A percentile compares a stretch with the other conserved stretches of the same genome.
Conservation (phyloP, 2,329 filamentous ascomycete species). For the Leptographium wingfieldii region DNA sequence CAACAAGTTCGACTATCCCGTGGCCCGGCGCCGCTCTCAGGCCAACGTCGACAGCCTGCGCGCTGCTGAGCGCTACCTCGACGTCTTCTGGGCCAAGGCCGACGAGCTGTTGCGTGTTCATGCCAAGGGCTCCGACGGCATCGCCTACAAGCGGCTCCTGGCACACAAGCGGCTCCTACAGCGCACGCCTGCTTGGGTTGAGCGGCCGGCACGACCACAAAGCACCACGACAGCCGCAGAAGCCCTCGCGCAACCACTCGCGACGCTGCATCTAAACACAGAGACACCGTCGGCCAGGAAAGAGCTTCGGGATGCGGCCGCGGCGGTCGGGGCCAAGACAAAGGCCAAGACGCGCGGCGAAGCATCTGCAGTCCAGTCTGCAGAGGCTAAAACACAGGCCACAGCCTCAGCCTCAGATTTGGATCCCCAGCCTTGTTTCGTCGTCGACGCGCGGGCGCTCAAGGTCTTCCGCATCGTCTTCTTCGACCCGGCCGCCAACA, state of each 20-base stretch:
- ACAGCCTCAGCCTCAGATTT: neutral
- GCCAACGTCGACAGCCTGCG: constrained; percentile 31
- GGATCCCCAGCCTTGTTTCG: constrained; percentile 8
- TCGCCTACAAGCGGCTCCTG: constrained; percentile 19
- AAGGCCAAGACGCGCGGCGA: constrained; percentile 6
- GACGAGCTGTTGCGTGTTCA: constrained; percentile 16
- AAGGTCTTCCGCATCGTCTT: constrained; percentile 29
- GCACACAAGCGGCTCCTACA: constrained; percentile 24
- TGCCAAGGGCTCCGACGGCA: constrained; percentile 15
- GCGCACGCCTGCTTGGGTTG: constrained; percentile 36
- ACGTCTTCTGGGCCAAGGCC: constrained; percentile 30
- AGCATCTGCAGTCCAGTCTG: neutral
- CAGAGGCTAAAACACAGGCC: neutral
- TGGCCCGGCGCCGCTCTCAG: constrained; percentile 30
- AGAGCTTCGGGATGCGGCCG: constrained; percentile 1
- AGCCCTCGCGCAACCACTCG: neutral
- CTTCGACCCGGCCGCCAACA: constrained; percentile 18
- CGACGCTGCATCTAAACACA: neutral
- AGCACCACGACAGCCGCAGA: neutral
- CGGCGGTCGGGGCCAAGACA: constrained; percentile 12
- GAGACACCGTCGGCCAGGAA: neutral
- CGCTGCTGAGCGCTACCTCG: constrained; percentile 32
- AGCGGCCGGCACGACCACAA: constrained; percentile 10
- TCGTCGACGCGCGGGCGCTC: constrained; percentile 19
- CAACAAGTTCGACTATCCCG: constrained; percentile 29